Evolutionary conservation across 2,329 filamentous ascomycete species (phyloP).

Genomic region (Fragosphaeria purpurea): DNA sequence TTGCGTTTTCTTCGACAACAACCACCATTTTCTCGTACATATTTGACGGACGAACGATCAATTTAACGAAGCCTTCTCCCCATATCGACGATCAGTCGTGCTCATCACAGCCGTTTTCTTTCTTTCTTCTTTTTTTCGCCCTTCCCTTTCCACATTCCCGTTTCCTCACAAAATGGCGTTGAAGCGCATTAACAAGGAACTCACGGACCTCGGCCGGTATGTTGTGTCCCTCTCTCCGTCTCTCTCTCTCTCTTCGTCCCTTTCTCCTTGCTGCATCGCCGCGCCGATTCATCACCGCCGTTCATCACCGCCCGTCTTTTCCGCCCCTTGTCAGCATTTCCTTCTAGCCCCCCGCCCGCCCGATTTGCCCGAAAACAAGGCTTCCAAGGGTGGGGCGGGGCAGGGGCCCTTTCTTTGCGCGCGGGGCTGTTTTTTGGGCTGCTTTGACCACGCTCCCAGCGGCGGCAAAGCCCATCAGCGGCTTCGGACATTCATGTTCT

Average conservation of each 20-base stretch:
- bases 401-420: not conserved
- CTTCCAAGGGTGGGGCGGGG: conserved; percentile 13
- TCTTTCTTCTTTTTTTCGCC: not conserved
- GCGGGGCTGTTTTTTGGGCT: conserved; percentile 5
- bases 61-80: not conserved
- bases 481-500: too few species aligned
- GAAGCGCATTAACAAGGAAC: conserved; percentile 92
- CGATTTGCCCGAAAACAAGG: conserved; percentile 9
- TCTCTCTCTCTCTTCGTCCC: not conserved
- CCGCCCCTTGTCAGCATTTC: not conserved
- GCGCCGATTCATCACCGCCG: not conserved
- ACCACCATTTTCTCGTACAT: not conserved
- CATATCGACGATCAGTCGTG: not conserved
- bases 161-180: conserved; percentile 57
- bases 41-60: not conserved
- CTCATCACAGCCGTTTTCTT: not conserved
- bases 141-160: conserved; percentile 12
- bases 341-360: not conserved
- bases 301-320: not conserved
- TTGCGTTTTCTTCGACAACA: not conserved
- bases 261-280: not conserved
- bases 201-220: conserved; percentile 82
- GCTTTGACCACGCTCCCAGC: not conserved
- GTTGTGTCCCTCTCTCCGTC: conserved; percentile 1
- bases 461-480: too few species aligned